Base-by-base conservation (phyloP, 331 rosid genomes). In the Rosa hybrid region DNA sequence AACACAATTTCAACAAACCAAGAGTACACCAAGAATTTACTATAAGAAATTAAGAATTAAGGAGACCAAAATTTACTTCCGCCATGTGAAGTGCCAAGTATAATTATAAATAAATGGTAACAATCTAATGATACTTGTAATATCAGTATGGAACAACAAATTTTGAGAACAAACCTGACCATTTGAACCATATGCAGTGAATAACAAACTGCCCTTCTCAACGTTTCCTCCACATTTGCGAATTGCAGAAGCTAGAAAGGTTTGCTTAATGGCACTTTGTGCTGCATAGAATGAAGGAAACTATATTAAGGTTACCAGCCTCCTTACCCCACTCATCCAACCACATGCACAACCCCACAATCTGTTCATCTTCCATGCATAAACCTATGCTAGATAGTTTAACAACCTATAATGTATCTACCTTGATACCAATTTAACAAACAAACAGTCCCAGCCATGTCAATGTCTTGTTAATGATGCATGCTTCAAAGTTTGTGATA, bases 181-280 rank as follows among this genome's bases (percentile, higher is more conserved):
- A 68, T 39, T 89, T 84, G 99, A 95, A 84, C 99, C 99, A 77
- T 90, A 95, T 20, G 96, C 98, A 51, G 78, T 83, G 85, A 91
- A 95, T 30, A 95, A 68, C 41, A 87, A 78, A 64, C 10, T 89
- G 54, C 99, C 99, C 85, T 95, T 95, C 85, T 95, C 96, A 83
- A 44, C 98, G 65, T 95, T 95, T 81, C 99, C 99, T 78, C 99
- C 99, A 44, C 93, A 89, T 84, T 95, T 95, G 74, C 93, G 90
- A 86, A 95, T 91, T 49, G 97, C 98, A 79, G 99, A 59, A 72
- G 97, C 96, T 78, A 95, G 80, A 82, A 95, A 95, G 68, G 94
- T 91, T 75, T 92, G 83, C 85, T 95, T 95, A 54, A 53, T 39
- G 77, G 92, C 98, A 90, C 94, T 81, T 89, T 95, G 96, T 21